Base-by-base conservation (phyloP, 441 rosid genomes). In the Erodium chrysanthum region DNA sequence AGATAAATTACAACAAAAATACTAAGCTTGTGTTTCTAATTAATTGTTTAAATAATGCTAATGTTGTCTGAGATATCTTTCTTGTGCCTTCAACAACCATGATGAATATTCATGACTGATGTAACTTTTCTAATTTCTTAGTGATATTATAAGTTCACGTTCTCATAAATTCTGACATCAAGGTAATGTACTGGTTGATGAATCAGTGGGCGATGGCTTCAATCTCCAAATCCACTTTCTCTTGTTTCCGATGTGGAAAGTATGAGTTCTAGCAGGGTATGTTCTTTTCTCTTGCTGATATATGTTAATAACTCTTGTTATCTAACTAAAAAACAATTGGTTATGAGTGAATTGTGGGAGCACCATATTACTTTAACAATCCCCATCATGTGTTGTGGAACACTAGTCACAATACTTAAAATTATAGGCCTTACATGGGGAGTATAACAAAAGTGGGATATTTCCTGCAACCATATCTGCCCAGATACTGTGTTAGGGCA, bases 151-250 rank as follows among this genome's bases (percentile, higher is more conserved):
- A 68, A 82, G 81, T 81, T 77, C 46, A 83, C 80, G 78, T 63
- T 81, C 75, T 75, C 70, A 80, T 40, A 75, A 66, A 82, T 79
- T 82, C 96, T 88, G 89, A 92, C 93, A 75, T 29, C 33, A 29
- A 29, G 33, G 33, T 88, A 90, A 83, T 86, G 90, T 92, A 78
- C 87, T 88, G 90, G 84, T 86, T 88, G 84, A 87, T 92, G 84
- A 84, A 81, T 86, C 90, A 93, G 98, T 81, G 96, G 90, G 75
- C 93, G 91, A 71, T 91, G 92, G 98, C 61, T 83, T 62, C 88
- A 85, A 70, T 76, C 88, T 79, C 70, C 88, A 59, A 77, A 80
- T 79, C 86, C 92, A 68, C 81, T 78, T 78, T 81, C 97, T 29
- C 90, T 76, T 64, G 71, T 84, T 54, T 80, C 70, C 64, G 96